Percentiles rank a stretch among this genome's conserved stretches.
Evolutionary conservation across 2,329 filamentous ascomycete genomes (phyloP).

Genomic region (Trichoderma sp.): DNA sequence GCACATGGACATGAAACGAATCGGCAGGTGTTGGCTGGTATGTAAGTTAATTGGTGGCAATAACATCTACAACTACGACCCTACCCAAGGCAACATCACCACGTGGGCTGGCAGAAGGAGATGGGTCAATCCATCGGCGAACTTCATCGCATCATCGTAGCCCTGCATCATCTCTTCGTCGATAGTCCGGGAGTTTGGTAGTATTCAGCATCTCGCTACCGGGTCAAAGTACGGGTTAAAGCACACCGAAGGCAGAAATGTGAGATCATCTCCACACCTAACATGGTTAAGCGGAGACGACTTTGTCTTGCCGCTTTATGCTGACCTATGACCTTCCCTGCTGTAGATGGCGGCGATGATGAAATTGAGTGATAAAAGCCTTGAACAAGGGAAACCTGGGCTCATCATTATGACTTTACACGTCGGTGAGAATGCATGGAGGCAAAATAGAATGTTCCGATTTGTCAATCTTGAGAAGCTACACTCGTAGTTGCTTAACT

Average conservation of each 20-base stretch:
- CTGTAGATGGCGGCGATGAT: background rate
- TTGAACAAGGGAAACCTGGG: background rate
- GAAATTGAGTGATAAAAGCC: background rate
- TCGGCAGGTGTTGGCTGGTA: background rate
- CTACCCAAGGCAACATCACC: background rate
- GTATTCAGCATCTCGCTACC: background rate
- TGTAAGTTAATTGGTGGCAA: background rate
- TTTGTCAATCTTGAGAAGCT: background rate
- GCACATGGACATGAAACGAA: background rate
- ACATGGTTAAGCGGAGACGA: background rate
- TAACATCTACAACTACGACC: background rate
- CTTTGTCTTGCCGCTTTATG: background rate
- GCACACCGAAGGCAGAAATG: background rate
- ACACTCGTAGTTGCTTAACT: background rate
- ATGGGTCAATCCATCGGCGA: background rate
- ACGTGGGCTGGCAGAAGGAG: background rate
- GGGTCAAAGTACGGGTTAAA: slow-evolving; percentile 9
- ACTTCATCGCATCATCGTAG: background rate
- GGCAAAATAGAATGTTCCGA: background rate
- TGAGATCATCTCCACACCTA: background rate
- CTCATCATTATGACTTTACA: background rate
- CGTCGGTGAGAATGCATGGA: background rate
- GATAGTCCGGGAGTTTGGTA: background rate
- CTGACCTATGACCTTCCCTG: background rate
- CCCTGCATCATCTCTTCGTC: slow-evolving; percentile 1